Conservation (phyloP, 2,329 filamentous ascomycete genomes). For the Penicillium sumatraense region DNA sequence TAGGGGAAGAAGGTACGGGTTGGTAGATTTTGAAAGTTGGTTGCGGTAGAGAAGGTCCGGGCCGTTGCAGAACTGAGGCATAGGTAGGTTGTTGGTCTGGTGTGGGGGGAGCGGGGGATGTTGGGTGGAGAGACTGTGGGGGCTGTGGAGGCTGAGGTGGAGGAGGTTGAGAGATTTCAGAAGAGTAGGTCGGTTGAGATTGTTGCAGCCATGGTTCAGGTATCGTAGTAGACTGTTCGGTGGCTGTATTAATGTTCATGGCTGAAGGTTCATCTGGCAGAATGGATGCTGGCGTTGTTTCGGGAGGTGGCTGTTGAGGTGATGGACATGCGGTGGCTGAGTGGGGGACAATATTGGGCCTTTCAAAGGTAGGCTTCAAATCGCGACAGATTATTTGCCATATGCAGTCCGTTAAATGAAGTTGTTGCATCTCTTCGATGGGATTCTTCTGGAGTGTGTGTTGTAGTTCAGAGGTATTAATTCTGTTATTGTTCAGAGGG, state of each 20-base stretch:
- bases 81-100: conserved; percentile 13
- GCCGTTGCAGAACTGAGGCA: conserved; percentile 11
- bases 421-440: conserved; percentile 11
- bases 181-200: not conserved
- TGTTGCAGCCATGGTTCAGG: conserved; percentile 4
- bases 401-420: conserved; percentile 13
- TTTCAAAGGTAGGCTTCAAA: conserved; percentile 9
- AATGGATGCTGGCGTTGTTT: not conserved
- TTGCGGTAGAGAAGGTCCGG: conserved; percentile 3
- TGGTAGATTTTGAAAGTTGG: conserved; percentile 1
- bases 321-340: conserved; percentile 5
- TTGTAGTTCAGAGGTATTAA: no score
- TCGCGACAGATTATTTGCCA: conserved; percentile 13
- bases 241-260: conserved; percentile 6
- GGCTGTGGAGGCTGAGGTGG: not conserved
- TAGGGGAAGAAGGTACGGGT: not conserved
- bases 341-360: conserved; percentile 1
- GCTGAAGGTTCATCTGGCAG: conserved; percentile 4
- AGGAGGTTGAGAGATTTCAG: not conserved
- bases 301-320: conserved; percentile 3
- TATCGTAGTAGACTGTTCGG: conserved; percentile 6
- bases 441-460: conserved; percentile 2
- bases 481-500: no score
- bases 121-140: not conserved
- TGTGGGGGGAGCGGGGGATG: not conserved